These are phyloP conservation scores for Xylaria acuta DNA, from an alignment of 495 filamentous ascomycete genomes.

Conservation along the genomic window DNA sequence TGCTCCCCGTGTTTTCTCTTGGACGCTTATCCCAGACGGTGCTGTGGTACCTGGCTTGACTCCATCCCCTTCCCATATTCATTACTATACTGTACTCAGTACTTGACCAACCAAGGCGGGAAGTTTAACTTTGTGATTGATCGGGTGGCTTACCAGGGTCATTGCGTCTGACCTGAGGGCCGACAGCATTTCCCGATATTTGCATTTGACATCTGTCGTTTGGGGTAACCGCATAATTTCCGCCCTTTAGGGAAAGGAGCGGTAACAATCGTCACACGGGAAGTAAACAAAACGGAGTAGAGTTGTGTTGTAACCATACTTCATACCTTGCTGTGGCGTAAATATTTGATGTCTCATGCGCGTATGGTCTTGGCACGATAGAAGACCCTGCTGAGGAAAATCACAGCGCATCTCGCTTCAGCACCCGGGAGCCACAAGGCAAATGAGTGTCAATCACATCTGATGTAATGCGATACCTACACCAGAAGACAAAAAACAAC, in stretches of 20 bases:
- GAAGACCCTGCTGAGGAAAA: conserved; percentile 17
- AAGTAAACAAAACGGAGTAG: neutral
- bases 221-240: conserved; percentile 21
- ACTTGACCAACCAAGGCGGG: neutral
- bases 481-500: neutral
- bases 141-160: neutral
- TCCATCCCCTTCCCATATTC: neutral
- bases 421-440: conserved; percentile 16
- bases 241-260: neutral
- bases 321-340: conserved; percentile 10
- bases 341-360: conserved; percentile 19
- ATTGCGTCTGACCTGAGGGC: neutral
- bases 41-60: neutral
- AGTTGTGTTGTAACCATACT: conserved; percentile 2
- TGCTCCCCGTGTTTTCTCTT: neutral
- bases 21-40: neutral
- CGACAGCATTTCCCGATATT: conserved; percentile 5
- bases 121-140: neutral
- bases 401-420: conserved; percentile 26
- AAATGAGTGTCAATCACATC: conserved; percentile 17
- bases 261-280: neutral
- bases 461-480: conserved; percentile 4
- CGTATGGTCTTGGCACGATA: conserved; percentile 18
- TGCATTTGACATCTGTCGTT: conserved; percentile 17
- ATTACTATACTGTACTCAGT: neutral